These are phyloP conservation scores for Pholiota molesta DNA, from an alignment of 768 basidiomycete species.

Conservation along the genomic window DNA sequence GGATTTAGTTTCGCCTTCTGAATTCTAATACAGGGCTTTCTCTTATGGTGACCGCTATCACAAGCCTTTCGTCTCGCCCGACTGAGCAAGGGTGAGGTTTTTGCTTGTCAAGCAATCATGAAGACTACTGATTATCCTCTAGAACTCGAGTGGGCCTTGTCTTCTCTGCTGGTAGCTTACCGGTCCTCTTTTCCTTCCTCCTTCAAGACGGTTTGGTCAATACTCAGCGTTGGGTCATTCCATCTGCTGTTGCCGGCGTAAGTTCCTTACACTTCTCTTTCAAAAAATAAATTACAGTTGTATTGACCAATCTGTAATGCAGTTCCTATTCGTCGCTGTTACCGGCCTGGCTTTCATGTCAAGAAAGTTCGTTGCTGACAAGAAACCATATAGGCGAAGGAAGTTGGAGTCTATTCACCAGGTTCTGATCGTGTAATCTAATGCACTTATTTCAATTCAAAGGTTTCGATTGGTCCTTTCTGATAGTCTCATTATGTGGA, in stretches of 20 bases:
- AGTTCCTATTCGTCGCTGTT: conserved; percentile 22
- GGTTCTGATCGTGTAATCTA: conserved; percentile 9
- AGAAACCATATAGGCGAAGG: conserved; percentile 12
- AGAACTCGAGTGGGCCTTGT: conserved; percentile 42
- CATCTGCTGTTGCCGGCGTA: conserved; percentile 39
- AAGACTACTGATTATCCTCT: background rate
- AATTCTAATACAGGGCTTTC: conserved; percentile 17
- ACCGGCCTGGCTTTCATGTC: conserved; percentile 22
- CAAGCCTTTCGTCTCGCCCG: conserved; percentile 22
- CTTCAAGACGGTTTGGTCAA: conserved; percentile 40
- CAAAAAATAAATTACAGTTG: too few species aligned
- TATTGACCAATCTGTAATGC: background rate
- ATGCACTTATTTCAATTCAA: background rate
- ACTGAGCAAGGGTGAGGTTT: conserved; percentile 20
- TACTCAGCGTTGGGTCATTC: conserved; percentile 33
- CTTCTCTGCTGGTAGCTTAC: conserved; percentile 35
- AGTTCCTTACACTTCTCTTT: conserved; percentile 11
- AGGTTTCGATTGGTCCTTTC: background rate
- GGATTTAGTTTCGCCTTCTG: background rate
- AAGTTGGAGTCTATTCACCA: conserved; percentile 4
- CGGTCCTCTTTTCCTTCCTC: conserved; percentile 34
- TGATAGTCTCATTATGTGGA: background rate
- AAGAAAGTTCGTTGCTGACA: conserved; percentile 18
- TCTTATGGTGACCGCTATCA: conserved; percentile 21
- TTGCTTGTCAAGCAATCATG: background rate